These are phyloP conservation scores for Yamadazyma friedrichii DNA, from an alignment of 1,139 yeast species.

Conservation along the genomic window DNA sequence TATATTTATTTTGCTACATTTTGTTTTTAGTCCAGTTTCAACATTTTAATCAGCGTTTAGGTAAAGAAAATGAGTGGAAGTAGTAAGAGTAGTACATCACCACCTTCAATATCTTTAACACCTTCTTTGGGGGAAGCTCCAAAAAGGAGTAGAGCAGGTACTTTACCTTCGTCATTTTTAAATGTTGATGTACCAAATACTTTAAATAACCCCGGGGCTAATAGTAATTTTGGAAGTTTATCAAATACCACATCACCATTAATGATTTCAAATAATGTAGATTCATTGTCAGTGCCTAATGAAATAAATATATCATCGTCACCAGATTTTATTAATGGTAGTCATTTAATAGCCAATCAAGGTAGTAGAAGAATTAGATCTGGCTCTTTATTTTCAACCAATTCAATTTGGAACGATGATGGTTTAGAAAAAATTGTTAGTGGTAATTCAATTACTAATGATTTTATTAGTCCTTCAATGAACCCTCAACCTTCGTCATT, in stretches of 20 bases:
- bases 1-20: background rate
- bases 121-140: constrained; percentile 18
- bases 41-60: too few relatives aligned
- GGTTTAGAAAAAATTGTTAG: constrained; percentile 14
- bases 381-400: constrained; percentile 44
- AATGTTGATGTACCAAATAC: constrained; percentile 6
- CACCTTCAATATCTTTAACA: constrained; percentile 33
- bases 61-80: background rate
- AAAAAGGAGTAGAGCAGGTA: constrained; percentile 54
- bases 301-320: constrained; percentile 16
- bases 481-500: constrained; percentile 24
- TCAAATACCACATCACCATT: constrained; percentile 15
- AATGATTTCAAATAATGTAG: constrained; percentile 11
- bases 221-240: constrained; percentile 7
- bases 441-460: constrained; percentile 3
- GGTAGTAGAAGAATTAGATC: constrained; percentile 34
- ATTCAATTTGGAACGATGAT: constrained; percentile 51
- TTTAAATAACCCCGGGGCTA: background rate
- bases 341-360: constrained; percentile 18
- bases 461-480: constrained; percentile 32
- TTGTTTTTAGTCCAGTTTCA: too few relatives aligned
- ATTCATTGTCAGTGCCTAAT: constrained; percentile 8
- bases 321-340: constrained; percentile 12
- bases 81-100: constrained; percentile 21
- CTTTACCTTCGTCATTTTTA: constrained; percentile 24